Base-by-base conservation (phyloP, 306 rosid genomes). In the Fragaria vesca region DNA sequence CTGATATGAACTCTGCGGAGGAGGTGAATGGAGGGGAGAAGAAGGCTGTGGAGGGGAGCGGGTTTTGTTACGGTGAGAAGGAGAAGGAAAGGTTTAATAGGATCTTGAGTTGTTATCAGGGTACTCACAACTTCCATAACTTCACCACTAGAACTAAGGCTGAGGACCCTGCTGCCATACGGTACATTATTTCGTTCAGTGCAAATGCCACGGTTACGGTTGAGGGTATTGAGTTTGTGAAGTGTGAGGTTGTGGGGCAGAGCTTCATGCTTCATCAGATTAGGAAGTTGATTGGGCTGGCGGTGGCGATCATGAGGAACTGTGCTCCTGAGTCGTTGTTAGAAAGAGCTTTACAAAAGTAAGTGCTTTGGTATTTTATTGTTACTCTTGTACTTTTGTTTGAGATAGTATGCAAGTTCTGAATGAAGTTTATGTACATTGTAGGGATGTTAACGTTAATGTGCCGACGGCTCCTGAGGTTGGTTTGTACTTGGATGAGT, bases 251-350 rank as follows among this genome's bases (percentile, higher is more conserved):
- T 77, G 90, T 90, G 78, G 98, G 98, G 45, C 97, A 94, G 86
- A 94, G 98, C 87, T 94, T 94, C 92, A 94, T 94, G 97, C 98
- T 92, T 87, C 97, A 94, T 87, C 98, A 94, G 81, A 94, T 94
- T 75, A 86, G 97, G 69, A 91, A 94, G 86, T 85, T 92, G 97
- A 92, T 94, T 8, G 98, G 98, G 83, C 85, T 94, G 74, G 97
- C 97, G 0, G 98, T 90, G 83, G 97, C 97, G 67, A 84, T 92
- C 77, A 89, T 92, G 95, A 85, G 98, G 81, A 88, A 89, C 52
- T 87, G 90, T 80, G 92, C 92, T 72, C 89, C 90, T 0, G 93
- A 94, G 86, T 88, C 97, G 15, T 87, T 92, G 78, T 74, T 94
- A 1, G 85, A 81, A 24, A 90, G 72, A 77, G 98, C 98, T 63